These are phyloP conservation scores for Xylaria arbuscula DNA, from an alignment of 2,329 filamentous ascomycete species.

Conservation along the genomic window DNA sequence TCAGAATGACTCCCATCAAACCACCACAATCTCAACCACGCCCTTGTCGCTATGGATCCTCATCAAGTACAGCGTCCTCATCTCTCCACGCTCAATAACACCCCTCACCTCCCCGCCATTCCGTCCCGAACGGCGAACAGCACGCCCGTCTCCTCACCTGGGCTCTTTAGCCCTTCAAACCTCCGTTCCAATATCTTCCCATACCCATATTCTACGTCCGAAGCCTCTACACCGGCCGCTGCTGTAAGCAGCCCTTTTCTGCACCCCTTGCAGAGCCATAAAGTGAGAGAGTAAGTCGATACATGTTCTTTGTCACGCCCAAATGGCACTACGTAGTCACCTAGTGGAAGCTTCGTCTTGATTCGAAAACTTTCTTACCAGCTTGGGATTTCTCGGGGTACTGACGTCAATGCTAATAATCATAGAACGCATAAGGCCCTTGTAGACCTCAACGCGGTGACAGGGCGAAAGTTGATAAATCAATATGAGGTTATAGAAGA, in stretches of 20 bases:
- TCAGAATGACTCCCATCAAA: constrained; percentile 47
- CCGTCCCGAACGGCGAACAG: constrained; percentile 63
- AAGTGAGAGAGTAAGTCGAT: constrained; percentile 77
- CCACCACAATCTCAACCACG: constrained; percentile 42
- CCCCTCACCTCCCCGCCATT: constrained; percentile 52
- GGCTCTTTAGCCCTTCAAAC: constrained; percentile 67
- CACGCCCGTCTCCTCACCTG: constrained; percentile 70
- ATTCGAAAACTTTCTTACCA: background rate
- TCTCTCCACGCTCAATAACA: constrained; percentile 52
- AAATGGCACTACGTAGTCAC: background rate
- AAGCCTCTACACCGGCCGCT: constrained; percentile 64
- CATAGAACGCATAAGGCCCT: constrained; percentile 86
- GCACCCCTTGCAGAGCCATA: constrained; percentile 77
- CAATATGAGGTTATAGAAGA: constrained; percentile 98
- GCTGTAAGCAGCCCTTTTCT: constrained; percentile 69
- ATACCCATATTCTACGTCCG: constrained; percentile 60
- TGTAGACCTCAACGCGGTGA: constrained; percentile 87
- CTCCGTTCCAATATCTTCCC: constrained; percentile 56
- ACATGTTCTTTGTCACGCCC: constrained; percentile 19
- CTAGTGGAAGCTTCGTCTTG: background rate
- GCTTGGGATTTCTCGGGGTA: constrained; percentile 11
- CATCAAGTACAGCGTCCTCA: constrained; percentile 50
- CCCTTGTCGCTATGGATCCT: constrained; percentile 49
- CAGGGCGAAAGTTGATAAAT: constrained; percentile 95
- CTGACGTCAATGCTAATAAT: constrained; percentile 28